Evolutionary conservation across 108 stramenopile genomes (phyloP).

Genomic region (Fragilariopsis cylindrus): DNA sequence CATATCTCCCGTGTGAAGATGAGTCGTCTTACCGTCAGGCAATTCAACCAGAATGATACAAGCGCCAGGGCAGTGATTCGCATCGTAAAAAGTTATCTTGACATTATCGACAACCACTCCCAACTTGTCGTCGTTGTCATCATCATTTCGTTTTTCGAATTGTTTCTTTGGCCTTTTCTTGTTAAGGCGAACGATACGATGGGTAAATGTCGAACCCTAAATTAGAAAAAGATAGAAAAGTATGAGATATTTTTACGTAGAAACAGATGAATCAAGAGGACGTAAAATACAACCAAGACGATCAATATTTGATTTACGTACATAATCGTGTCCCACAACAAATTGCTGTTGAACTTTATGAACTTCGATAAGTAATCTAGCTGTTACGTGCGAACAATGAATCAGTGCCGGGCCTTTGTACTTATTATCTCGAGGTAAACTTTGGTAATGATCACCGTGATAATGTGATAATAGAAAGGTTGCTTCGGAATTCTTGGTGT

Average conservation of each 20-base stretch:
- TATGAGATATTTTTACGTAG: not conserved
- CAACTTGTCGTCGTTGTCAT: not conserved
- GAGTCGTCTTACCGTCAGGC: slow-evolving; percentile 28
- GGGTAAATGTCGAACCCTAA: not conserved
- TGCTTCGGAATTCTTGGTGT: slow-evolving; percentile 24
- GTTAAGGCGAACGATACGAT: not conserved
- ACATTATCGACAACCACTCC: not conserved
- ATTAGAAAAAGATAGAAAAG: not conserved
- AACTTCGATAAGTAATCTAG: slow-evolving; percentile 40
- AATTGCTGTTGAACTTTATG: slow-evolving; percentile 45
- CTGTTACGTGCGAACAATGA: slow-evolving; percentile 67
- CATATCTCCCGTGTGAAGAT: slow-evolving; percentile 76
- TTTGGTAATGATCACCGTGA: slow-evolving; percentile 62
- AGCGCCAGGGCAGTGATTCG: slow-evolving; percentile 75
- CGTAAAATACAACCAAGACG: too few relatives aligned
- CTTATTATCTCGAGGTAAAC: slow-evolving; percentile 43
- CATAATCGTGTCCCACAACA: slow-evolving; percentile 43
- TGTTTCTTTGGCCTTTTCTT: slow-evolving; percentile 11
- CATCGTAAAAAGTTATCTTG: slow-evolving; percentile 65
- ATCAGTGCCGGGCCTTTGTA: slow-evolving; percentile 58
- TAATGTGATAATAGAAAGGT: slow-evolving; percentile 60
- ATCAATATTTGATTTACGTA: not conserved
- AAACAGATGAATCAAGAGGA: too few relatives aligned
- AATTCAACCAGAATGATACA: slow-evolving; percentile 55
- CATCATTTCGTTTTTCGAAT: not conserved